phyloP scores from a whole-genome alignment of 331 rosid species.

The Quercus tomentella region DNA sequence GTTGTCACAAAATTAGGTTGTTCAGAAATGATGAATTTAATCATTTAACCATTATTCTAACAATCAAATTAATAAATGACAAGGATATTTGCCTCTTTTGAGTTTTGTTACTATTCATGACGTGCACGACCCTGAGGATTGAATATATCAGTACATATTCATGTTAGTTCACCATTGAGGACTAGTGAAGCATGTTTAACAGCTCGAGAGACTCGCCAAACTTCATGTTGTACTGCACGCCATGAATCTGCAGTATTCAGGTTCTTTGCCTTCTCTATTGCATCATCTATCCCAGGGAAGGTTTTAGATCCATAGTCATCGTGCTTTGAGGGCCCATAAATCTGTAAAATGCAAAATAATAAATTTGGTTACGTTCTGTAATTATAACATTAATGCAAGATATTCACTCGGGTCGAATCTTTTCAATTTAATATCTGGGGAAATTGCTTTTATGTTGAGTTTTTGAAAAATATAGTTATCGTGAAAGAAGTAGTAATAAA shows the following conservation, averaged over 20 bases:
- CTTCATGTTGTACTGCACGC: slow-evolving; percentile 62
- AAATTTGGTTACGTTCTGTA: not conserved
- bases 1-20: too few relatives aligned
- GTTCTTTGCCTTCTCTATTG: slow-evolving; percentile 35
- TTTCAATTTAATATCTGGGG: not conserved
- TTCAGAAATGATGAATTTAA: too few relatives aligned
- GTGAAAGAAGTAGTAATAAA: too few relatives aligned
- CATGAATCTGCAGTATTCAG: slow-evolving; percentile 45
- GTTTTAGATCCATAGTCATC: slow-evolving; percentile 42
- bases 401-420: not conserved
- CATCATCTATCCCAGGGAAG: slow-evolving; percentile 47
- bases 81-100: not conserved
- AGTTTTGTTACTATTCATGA: not conserved
- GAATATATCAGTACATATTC: slow-evolving; percentile 12
- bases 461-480: not conserved
- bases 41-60: too few relatives aligned
- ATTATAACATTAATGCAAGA: not conserved
- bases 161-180: slow-evolving; percentile 51
- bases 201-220: slow-evolving; percentile 69
- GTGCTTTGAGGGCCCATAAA: slow-evolving; percentile 61
- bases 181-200: slow-evolving; percentile 52
- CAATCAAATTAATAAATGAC: not conserved
- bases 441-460: not conserved
- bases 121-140: not conserved
- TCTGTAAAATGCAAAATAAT: slow-evolving; percentile 24